A percentile compares a stretch with the other conserved stretches of the same genome.
Conservation (phyloP, 768 basidiomycete genomes). For the Cystofilobasidium ferigula region DNA sequence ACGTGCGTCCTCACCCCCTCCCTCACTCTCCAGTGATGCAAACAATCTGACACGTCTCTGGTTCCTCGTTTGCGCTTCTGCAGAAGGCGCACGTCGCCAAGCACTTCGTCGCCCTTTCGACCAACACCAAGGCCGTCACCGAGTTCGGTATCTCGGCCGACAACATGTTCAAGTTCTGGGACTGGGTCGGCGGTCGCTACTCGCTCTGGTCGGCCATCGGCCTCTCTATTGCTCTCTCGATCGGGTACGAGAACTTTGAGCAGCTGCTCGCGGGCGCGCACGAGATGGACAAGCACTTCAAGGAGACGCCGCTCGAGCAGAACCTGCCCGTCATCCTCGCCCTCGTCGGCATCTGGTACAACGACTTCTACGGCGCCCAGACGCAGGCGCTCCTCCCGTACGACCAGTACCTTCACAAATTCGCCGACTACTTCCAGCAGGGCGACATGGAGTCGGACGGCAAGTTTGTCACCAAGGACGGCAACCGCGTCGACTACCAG, state of each 20-base stretch:
- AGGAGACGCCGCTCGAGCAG: slow-evolving; percentile 67
- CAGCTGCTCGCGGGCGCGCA: slow-evolving; percentile 81
- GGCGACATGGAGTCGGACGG: slow-evolving; percentile 99
- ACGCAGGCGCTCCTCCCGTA: slow-evolving; percentile 92
- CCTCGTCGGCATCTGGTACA: slow-evolving; percentile 92
- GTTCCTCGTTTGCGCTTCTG: not conserved
- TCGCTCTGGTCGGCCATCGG: slow-evolving; percentile 98
- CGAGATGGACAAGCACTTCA: slow-evolving; percentile 97
- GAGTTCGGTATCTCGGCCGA: slow-evolving; percentile 77
- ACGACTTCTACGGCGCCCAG: slow-evolving; percentile 94
- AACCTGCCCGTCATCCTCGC: slow-evolving; percentile 89
- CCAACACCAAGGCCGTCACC: slow-evolving; percentile 86
- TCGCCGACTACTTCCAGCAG: slow-evolving; percentile 98
- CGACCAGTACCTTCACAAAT: slow-evolving; percentile 98
- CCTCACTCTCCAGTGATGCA: not conserved
- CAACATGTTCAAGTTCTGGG: slow-evolving; percentile 99
- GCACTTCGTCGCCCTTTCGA: slow-evolving; percentile 96
- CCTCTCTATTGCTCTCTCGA: slow-evolving; percentile 79
- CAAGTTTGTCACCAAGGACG: slow-evolving; percentile 88
- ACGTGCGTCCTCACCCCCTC: slow-evolving; percentile 41
- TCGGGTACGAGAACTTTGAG: slow-evolving; percentile 91
- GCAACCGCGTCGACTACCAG: slow-evolving; percentile 85
- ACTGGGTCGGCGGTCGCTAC: slow-evolving; percentile 99
- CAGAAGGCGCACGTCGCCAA: slow-evolving; percentile 82
- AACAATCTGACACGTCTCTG: not conserved